Evolutionary conservation across 192 early-diverging fungal species (phyloP), one percentile per base, ranked within the genome.

Genomic region (Coemansia sp.): DNA sequence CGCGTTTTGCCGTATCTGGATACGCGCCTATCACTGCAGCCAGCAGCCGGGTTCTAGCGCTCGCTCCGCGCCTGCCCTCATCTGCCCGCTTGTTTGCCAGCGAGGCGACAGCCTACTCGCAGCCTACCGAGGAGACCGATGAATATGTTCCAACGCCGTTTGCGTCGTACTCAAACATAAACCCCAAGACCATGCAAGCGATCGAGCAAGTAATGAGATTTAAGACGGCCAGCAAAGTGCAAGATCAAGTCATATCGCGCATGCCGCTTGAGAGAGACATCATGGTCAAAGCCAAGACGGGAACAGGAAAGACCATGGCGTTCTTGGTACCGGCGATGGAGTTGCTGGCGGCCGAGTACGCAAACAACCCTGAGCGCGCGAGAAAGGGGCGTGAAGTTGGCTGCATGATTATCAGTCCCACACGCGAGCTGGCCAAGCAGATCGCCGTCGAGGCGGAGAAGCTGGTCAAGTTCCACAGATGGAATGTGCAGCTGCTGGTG

Each of bases 271-370:
- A 84, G 14, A 70, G 67, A 8, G 97, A 98, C 67, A 83, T 98
- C 61, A 88, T 98, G 76, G 91, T 97, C 62, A 90, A 94, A 63
- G 94, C 95, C 8, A 96, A 97, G 79, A 98, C 97, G 11, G 97
- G 97, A 67, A 97, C 95, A 0, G 97, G 97, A 47, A 98, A 98
- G 75, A 98, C 95, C 0, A 75, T 93, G 17, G 97, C 94, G n/a
- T 98, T 98, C 60, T 73, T 98, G 70, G 84, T 94, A 29, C 89
- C 94, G 7, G 93, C 94, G 1, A 62, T 97, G 19, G 89, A 98
- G 58, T 85, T 89, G 27, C 76, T 90, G 0, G 32, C 88, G 29
- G 67, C 73, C 22, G 83, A 86, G 58, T 69, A 74, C 15, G 70
- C 76, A 32, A 86, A 88, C 59, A 90, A 94, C 56, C 92, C 90